Conservation (phyloP, 2,329 filamentous ascomycete genomes). For the Ophiosphaerella herpotricha region DNA sequence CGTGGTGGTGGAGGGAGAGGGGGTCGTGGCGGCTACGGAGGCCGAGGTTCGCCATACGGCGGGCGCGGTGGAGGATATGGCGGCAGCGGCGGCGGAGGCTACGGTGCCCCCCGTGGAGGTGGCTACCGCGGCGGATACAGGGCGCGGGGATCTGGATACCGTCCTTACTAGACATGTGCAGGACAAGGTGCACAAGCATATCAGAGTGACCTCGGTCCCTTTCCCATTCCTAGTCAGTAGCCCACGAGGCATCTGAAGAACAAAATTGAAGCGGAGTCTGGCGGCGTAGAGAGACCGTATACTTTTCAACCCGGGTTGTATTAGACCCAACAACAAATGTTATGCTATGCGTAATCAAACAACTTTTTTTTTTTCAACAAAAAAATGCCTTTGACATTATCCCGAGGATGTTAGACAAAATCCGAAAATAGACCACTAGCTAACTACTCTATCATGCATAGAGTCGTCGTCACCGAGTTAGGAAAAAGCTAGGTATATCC, state of each 20-base stretch:
- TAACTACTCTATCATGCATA: no score
- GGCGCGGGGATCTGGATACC: slow-evolving; percentile 25
- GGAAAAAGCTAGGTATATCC: no score
- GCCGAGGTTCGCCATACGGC: slow-evolving; percentile 58
- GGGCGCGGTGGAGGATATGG: slow-evolving; percentile 3
- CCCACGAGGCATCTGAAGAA: not conserved
- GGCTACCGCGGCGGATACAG: slow-evolving; percentile 49
- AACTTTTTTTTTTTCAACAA: no score
- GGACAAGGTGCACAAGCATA: not conserved
- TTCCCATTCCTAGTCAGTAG: not conserved
- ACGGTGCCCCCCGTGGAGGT: slow-evolving; percentile 51
- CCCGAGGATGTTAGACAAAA: not conserved
- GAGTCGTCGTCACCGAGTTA: no score
- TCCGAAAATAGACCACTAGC: no score
- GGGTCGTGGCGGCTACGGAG: slow-evolving; percentile 47
- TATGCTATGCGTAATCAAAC: no score
- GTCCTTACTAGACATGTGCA: slow-evolving; percentile 16
- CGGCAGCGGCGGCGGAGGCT: slow-evolving; percentile 45
- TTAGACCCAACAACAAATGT: no score
- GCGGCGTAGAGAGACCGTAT: not conserved
- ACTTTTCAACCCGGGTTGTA: no score
- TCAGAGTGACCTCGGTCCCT: not conserved
- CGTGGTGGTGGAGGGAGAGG: slow-evolving; percentile 61
- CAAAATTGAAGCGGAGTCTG: slow-evolving; percentile 7
- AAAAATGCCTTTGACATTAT: no score